Percentiles rank a stretch among this genome's conserved stretches.
Conservation (phyloP, 2,329 filamentous ascomycete genomes). For the Myriangium duriaei region DNA sequence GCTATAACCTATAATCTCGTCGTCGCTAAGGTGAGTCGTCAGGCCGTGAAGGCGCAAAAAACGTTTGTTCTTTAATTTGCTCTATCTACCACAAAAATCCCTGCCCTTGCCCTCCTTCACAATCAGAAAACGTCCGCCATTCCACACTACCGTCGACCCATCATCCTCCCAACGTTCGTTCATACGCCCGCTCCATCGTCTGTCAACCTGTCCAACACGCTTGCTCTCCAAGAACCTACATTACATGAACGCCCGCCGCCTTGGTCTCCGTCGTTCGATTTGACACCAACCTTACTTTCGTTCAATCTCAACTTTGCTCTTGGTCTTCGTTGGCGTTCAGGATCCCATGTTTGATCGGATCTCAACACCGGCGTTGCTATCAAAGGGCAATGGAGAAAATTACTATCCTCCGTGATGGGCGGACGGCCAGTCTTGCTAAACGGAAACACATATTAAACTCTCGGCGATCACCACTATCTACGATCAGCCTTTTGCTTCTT, state of each 20-base stretch:
- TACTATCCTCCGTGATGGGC: neutral
- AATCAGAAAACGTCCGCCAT: neutral
- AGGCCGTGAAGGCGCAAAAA: too few species aligned
- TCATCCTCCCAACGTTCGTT: neutral
- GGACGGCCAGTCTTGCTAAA: neutral
- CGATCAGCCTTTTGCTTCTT: conserved; percentile 1
- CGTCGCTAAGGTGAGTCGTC: too few species aligned
- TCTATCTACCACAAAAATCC: too few species aligned
- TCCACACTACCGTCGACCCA: neutral
- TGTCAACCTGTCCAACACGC: neutral
- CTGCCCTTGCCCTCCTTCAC: neutral
- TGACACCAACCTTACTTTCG: neutral
- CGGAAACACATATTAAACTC: too few species aligned
- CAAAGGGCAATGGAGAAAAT: neutral
- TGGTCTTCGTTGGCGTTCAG: neutral
- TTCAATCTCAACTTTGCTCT: neutral
- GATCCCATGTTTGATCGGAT: neutral
- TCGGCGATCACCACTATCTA: neutral
- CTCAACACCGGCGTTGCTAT: neutral
- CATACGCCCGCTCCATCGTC: neutral
- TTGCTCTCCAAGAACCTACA: too few species aligned
- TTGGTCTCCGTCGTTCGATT: neutral
- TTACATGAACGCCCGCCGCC: neutral
- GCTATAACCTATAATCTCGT: neutral
- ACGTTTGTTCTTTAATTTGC: too few species aligned